Conservation (phyloP, 2,329 filamentous ascomycete species). For the Fonsecaea erecta region DNA sequence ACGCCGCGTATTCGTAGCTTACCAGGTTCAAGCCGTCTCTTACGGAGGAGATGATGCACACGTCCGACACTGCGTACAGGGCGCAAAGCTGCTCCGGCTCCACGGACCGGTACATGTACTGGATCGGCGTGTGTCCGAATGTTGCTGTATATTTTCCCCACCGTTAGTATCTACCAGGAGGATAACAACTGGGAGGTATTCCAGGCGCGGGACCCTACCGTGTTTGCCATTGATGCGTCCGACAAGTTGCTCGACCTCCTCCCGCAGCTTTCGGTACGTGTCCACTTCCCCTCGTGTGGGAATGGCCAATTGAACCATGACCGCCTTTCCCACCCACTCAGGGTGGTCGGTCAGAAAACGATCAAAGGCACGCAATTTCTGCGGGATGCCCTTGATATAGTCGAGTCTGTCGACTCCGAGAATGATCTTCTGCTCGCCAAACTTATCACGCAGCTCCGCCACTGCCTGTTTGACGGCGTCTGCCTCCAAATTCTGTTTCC, state of each 20-base stretch:
- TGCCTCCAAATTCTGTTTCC: constrained; percentile 77
- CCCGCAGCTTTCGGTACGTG: constrained; percentile 90
- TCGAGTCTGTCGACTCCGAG: constrained; percentile 92
- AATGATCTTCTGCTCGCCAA: constrained; percentile 86
- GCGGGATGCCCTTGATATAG: constrained; percentile 95
- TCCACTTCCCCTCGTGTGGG: constrained; percentile 84
- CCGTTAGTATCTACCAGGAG: neutral
- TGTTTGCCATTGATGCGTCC: constrained; percentile 94
- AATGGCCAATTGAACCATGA: constrained; percentile 90
- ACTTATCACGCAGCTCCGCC: constrained; percentile 75
- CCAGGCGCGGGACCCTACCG: constrained; percentile 49
- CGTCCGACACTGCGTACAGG: constrained; percentile 85
- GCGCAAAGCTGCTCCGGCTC: constrained; percentile 93
- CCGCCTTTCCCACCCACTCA: constrained; percentile 90
- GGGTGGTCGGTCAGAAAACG: constrained; percentile 90
- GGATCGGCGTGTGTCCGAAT: constrained; percentile 86
- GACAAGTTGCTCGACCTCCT: constrained; percentile 88
- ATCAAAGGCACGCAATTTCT: constrained; percentile 91
- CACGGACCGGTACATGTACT: constrained; percentile 93
- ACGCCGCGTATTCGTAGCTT: constrained; percentile 94
- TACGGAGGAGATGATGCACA: constrained; percentile 85
- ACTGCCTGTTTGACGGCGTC: constrained; percentile 81
- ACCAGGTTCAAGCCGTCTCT: constrained; percentile 98
- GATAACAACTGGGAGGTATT: neutral
- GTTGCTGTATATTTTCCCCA: constrained; percentile 60